phyloP scores from a whole-genome alignment of 2,329 filamentous ascomycete genomes.

The Pseudogymnoascus sp. region DNA sequence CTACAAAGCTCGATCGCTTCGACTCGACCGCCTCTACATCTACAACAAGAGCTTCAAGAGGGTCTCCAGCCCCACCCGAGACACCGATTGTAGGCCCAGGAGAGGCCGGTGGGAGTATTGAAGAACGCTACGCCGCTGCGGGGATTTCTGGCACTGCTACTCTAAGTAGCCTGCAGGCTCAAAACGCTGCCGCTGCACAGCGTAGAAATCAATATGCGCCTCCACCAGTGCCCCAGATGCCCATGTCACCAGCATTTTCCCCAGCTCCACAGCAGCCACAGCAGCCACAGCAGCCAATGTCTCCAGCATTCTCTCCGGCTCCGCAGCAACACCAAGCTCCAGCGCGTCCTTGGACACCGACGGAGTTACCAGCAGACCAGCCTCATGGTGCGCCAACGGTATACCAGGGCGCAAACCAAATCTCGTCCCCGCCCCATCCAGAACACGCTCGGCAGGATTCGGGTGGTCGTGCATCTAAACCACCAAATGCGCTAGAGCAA shows the following conservation, averaged over 20 bases:
- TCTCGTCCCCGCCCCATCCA: slow-evolving; percentile 39
- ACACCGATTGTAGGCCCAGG: slow-evolving; percentile 73
- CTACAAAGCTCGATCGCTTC: slow-evolving; percentile 49
- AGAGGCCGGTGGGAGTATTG: slow-evolving; percentile 68
- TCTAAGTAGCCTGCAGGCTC: slow-evolving; percentile 60
- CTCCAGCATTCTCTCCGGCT: slow-evolving; percentile 23
- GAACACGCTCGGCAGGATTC: slow-evolving; percentile 30
- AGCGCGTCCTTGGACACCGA: slow-evolving; percentile 81
- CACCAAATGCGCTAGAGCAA: slow-evolving; percentile 68
- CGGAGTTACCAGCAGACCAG: slow-evolving; percentile 75
- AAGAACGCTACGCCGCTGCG: slow-evolving; percentile 82
- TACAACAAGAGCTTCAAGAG: slow-evolving; percentile 82
- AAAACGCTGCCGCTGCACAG: slow-evolving; percentile 75
- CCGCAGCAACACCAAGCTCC: slow-evolving; percentile 31
- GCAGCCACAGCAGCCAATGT: slow-evolving; percentile 29
- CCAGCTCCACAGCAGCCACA: slow-evolving; percentile 28
- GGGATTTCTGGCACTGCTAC: slow-evolving; percentile 83
- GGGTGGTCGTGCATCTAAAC: slow-evolving; percentile 31
- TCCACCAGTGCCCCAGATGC: slow-evolving; percentile 34
- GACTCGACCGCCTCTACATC: slow-evolving; percentile 84
- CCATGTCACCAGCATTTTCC: slow-evolving; percentile 25
- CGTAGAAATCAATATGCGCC: slow-evolving; percentile 68
- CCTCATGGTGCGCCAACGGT: slow-evolving; percentile 85
- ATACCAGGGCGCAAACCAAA: slow-evolving; percentile 75
- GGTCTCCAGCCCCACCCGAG: slow-evolving; percentile 89